Base-by-base conservation (phyloP, 1,284 basidiomycete species). In the Ustilago sp. region DNA sequence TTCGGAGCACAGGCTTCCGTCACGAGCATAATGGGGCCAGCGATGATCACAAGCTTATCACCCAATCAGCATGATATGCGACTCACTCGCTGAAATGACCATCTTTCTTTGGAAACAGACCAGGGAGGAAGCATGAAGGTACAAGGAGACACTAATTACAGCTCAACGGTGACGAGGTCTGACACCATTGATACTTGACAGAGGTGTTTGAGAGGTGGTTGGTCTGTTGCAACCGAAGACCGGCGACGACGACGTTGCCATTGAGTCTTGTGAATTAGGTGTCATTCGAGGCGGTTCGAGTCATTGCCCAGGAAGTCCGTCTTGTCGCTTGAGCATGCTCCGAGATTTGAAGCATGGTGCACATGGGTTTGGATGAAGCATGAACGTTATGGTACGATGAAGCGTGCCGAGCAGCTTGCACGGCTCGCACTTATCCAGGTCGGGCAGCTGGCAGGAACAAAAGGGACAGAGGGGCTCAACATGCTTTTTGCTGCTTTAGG, bases 1-100 rank as follows among this genome's bases (percentile, higher is more conserved):
- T 12, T 67, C 69, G 69, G 64, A 73, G 36, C 34, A 64, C 35
- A 28, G 50, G n/a, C 64, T 48, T 64, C 64, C 70, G 70, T 54
- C 39, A 6, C 43, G 5, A 17, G 23, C 35, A 39, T 34, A 36
- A 48, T 51, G 19, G 4, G 31, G 32, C 5, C 47, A 12, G 13
- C 9, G 31, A 45, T 36, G 31, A 15, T 28, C 23, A 38, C 34
- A 5, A 19, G 28, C 48, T 35, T 31, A 59, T 45, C 35, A 5
- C 15, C 8, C 54, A 32, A 32, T 50, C 23, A 50, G 48, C 43
- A 45, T 45, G 43, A 19, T 19, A n/a, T 45, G 43, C 43, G 23
- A 28, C 23, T 28, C 3, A 28, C 23, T 28, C 23, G 23, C 23
- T 28, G 23, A 3, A 3, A 28, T 28, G 23, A 3, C 23, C 23